Percentiles rank a stretch among this genome's conserved stretches.
These are phyloP conservation scores for Rhizophagus sp. DNA, from an alignment of 192 early-diverging fungal species.

Conservation along the genomic window DNA sequence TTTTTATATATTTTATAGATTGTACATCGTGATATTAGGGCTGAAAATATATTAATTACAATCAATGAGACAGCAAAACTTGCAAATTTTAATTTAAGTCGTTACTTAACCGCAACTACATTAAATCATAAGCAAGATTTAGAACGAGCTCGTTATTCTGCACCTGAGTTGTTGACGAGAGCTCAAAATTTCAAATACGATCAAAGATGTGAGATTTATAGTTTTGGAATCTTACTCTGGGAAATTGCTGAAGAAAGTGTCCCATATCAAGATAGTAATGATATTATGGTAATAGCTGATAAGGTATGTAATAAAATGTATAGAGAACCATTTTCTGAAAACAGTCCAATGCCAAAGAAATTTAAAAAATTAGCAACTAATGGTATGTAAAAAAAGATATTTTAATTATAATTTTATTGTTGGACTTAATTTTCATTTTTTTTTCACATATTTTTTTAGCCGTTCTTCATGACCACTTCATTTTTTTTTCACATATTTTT, in stretches of 20 bases:
- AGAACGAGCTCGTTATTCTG: neutral
- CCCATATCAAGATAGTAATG: neutral
- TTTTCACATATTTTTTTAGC: neutral
- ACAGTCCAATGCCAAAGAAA: too few species aligned
- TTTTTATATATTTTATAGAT: neutral
- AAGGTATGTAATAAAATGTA: neutral
- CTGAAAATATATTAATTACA: neutral
- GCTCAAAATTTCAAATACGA: neutral
- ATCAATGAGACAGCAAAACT: too few species aligned
- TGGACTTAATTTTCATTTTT: too few species aligned
- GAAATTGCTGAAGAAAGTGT: neutral
- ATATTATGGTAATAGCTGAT: neutral
- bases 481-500: too few species aligned
- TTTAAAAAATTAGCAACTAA: too few species aligned
- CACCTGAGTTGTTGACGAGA: neutral
- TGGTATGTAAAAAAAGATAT: too few species aligned
- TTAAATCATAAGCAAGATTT: too few species aligned
- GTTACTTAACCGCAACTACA: too few species aligned
- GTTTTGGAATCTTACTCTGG: too few species aligned
- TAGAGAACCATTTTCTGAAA: neutral
- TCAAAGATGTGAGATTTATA: neutral
- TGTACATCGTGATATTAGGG: slow-evolving; percentile 26
- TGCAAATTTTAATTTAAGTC: too few species aligned
- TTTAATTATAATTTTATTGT: too few species aligned
- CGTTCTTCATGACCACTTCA: neutral